Evolutionary conservation across 345 rosid species (phyloP).

Genomic region (Clausena lansium): DNA sequence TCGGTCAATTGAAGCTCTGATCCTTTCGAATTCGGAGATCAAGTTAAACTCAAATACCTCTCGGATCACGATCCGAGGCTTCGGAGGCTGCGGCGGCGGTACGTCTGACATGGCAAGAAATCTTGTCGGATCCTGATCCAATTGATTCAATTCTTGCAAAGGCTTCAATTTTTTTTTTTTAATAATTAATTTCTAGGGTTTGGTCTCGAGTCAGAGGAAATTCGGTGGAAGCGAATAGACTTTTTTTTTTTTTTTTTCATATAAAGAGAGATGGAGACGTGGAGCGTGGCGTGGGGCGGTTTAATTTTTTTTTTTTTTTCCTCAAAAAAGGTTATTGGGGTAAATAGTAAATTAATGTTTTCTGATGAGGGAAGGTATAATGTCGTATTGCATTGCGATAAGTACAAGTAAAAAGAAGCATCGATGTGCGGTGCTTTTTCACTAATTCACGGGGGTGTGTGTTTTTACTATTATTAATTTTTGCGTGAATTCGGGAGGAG

Average conservation of each 20-base stretch:
- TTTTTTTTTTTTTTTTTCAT: no score
- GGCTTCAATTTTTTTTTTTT: background rate
- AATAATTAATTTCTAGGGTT: constrained; percentile 20
- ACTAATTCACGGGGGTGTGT: background rate
- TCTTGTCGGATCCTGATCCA: background rate
- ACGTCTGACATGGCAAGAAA: background rate
- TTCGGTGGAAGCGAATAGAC: background rate
- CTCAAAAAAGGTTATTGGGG: background rate
- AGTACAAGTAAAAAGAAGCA: background rate
- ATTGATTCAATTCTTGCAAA: background rate
- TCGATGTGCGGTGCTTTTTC: background rate
- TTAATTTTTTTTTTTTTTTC: background rate
- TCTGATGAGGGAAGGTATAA: background rate
- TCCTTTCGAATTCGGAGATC: constrained; percentile 40
- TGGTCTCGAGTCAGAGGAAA: background rate
- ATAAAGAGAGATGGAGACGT: background rate
- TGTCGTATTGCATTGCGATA: background rate
- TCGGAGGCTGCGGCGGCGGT: background rate
- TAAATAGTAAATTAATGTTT: background rate
- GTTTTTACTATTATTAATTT: background rate
- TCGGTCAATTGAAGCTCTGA: constrained; percentile 31
- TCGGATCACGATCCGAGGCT: constrained; percentile 36
- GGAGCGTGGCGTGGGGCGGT: background rate
- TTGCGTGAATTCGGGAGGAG: background rate
- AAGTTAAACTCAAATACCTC: constrained; percentile 53